These are phyloP conservation scores for Lepidium didymum DNA, from an alignment of 345 rosid species.

Conservation along the genomic window DNA sequence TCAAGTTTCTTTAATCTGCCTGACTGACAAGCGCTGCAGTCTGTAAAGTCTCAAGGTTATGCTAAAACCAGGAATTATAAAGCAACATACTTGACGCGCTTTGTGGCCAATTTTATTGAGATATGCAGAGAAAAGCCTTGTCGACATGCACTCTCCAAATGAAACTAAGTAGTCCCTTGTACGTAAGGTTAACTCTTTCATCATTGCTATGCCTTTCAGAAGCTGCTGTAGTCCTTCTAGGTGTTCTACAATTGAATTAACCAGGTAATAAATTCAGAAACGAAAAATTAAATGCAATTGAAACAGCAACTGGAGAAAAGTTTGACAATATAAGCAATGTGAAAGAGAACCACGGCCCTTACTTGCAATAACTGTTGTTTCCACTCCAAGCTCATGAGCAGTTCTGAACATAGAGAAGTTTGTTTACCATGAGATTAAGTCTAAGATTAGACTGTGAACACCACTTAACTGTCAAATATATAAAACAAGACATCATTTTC, in stretches of 20 bases:
- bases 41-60: neutral
- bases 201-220: constrained; percentile 82
- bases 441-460: neutral
- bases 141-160: constrained; percentile 95
- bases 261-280: neutral
- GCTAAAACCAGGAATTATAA: neutral
- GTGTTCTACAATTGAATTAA: constrained; percentile 41
- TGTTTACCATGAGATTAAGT: neutral
- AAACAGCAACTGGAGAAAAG: neutral
- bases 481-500: neutral
- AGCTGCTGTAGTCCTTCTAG: constrained; percentile 78
- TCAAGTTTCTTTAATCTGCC: neutral
- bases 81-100: constrained; percentile 65
- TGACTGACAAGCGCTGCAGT: neutral
- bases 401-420: constrained; percentile 19
- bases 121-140: constrained; percentile 87
- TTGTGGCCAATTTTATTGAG: constrained; percentile 64
- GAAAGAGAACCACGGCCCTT: neutral
- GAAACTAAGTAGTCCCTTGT: constrained; percentile 86
- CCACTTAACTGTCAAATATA: neutral
- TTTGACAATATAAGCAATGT: neutral
- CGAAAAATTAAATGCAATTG: neutral
- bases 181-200: constrained; percentile 85
- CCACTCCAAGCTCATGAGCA: constrained; percentile 32
- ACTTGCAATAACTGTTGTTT: constrained; percentile 20